Conservation (phyloP, 345 rosid genomes). For the Lagerstroemia speciosa region DNA sequence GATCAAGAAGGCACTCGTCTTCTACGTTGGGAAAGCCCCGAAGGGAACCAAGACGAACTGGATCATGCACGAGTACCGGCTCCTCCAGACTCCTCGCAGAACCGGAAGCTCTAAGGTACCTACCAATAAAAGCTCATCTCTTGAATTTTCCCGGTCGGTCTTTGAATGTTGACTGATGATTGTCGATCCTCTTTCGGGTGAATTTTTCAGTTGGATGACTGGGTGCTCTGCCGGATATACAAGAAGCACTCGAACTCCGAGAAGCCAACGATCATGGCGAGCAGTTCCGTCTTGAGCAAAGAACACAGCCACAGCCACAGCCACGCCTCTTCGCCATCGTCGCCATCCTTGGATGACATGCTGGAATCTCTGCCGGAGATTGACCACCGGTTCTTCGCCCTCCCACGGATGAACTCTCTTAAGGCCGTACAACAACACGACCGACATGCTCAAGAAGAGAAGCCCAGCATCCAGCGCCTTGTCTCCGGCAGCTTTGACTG, state of each 20-base stretch:
- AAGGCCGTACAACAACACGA: slow-evolving; percentile 21
- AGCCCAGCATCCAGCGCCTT: slow-evolving; percentile 21
- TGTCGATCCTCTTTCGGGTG: neutral
- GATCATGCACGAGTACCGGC: slow-evolving; percentile 98
- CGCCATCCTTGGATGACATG: slow-evolving; percentile 78
- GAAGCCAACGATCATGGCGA: slow-evolving; percentile 23
- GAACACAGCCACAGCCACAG: slow-evolving; percentile 60
- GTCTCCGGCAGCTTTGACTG: slow-evolving; percentile 55
- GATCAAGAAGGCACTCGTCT: slow-evolving; percentile 86
- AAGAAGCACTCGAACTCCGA: slow-evolving; percentile 65
- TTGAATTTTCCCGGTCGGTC: no score
- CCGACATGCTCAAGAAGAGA: slow-evolving; percentile 26
- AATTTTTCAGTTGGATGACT: slow-evolving; percentile 65
- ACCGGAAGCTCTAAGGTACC: slow-evolving; percentile 63
- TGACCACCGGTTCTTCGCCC: slow-evolving; percentile 32
- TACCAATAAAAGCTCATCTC: neutral
- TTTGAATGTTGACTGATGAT: neutral
- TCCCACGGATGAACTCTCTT: slow-evolving; percentile 44
- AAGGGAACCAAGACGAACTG: slow-evolving; percentile 96
- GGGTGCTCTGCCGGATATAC: slow-evolving; percentile 93
- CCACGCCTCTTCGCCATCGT: slow-evolving; percentile 51
- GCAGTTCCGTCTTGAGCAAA: slow-evolving; percentile 27
- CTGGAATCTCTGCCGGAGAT: slow-evolving; percentile 62
- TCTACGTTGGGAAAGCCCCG: slow-evolving; percentile 87
- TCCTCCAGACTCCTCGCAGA: slow-evolving; percentile 47